Conservation (phyloP, 140 eudicot genomes). For the Bidens hawaiensis region DNA sequence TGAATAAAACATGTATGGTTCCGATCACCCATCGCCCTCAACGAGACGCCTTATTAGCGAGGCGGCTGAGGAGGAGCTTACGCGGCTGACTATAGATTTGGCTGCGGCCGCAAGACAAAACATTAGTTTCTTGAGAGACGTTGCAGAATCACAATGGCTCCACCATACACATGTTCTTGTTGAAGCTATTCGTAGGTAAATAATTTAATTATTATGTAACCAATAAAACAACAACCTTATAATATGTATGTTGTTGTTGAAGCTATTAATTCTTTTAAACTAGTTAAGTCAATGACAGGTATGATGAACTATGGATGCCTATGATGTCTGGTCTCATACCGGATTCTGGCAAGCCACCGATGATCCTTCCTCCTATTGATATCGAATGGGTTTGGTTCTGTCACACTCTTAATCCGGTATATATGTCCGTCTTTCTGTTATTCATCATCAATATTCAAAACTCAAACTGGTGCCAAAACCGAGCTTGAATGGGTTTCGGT, state of each 20-base stretch:
- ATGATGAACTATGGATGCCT: slow-evolving; percentile 94
- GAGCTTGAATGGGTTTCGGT: too few relatives aligned
- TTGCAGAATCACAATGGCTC: slow-evolving; percentile 63
- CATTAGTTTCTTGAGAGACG: slow-evolving; percentile 54
- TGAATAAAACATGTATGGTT: slow-evolving; percentile 33
- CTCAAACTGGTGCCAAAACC: neutral
- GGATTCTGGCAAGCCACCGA: slow-evolving; percentile 51
- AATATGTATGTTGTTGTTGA: too few relatives aligned
- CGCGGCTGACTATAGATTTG: slow-evolving; percentile 56
- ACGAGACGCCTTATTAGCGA: too few relatives aligned
- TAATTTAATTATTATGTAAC: too few relatives aligned
- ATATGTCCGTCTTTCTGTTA: neutral
- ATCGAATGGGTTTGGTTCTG: slow-evolving; percentile 98
- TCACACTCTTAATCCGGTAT: slow-evolving; percentile 83
- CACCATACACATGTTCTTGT: slow-evolving; percentile 41
- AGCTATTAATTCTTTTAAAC: too few relatives aligned
- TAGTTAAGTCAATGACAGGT: slow-evolving; percentile 28
- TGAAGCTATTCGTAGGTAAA: slow-evolving; percentile 77
- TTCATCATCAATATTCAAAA: neutral
- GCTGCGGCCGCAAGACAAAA: slow-evolving; percentile 66
- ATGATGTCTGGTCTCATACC: slow-evolving; percentile 58
- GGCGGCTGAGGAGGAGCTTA: slow-evolving; percentile 44
- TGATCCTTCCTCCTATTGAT: slow-evolving; percentile 91
- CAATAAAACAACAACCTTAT: too few relatives aligned
- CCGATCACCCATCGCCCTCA: slow-evolving; percentile 43